Conservation (phyloP, 257 asterid genomes). For the Fraxinus pennsylvanica region DNA sequence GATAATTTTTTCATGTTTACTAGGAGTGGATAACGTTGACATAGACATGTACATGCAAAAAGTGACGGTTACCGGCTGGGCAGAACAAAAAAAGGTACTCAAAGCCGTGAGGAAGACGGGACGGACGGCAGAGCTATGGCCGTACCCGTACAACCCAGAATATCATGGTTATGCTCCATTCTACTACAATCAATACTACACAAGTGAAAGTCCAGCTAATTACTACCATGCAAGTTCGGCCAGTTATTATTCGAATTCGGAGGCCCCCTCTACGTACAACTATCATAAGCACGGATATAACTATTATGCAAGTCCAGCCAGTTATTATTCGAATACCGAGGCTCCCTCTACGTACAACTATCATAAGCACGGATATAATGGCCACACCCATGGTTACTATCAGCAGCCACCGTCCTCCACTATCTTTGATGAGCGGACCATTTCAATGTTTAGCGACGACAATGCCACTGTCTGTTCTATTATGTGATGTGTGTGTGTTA, state of each 20-base stretch:
- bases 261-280: constrained; percentile 34
- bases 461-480: constrained; percentile 67
- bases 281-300: not conserved
- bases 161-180: constrained; percentile 45
- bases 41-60: constrained; percentile 69
- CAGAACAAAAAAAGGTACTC: constrained; percentile 55
- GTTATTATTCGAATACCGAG: constrained; percentile 15
- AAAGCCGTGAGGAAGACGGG: constrained; percentile 61
- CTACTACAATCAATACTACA: constrained; percentile 41
- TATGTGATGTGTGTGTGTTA: constrained; percentile 40
- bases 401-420: constrained; percentile 48
- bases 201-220: constrained; percentile 21
- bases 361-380: constrained; percentile 55
- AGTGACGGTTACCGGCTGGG: constrained; percentile 71
- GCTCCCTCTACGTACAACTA: constrained; percentile 55
- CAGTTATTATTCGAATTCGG: constrained; percentile 9
- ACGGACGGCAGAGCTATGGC: constrained; percentile 70
- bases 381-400: constrained; percentile 60
- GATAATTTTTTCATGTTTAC: not conserved
- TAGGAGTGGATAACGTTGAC: constrained; percentile 66
- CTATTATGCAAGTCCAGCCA: constrained; percentile 10
- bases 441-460: constrained; percentile 68
- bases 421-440: constrained; percentile 34
- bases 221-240: constrained; percentile 14
- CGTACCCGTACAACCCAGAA: constrained; percentile 71